Conservation (phyloP, 768 basidiomycete species). For the Auriscalpium vulgare region DNA sequence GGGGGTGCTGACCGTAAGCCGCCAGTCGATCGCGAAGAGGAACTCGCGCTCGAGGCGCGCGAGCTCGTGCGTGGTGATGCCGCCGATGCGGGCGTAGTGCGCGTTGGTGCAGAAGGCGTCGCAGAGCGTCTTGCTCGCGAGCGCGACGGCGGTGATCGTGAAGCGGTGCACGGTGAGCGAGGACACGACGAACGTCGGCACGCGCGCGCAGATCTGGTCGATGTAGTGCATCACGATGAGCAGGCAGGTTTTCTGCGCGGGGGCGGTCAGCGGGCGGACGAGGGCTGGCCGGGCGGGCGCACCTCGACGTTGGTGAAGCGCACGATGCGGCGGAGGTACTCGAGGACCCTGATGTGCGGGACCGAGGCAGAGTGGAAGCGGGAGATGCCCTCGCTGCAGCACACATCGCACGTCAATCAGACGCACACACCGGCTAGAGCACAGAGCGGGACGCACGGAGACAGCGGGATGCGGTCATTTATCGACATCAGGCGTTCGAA, state of each 20-base stretch:
- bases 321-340: slow-evolving; percentile 92
- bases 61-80: slow-evolving; percentile 84
- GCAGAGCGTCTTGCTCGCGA: slow-evolving; percentile 90
- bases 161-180: slow-evolving; percentile 98
- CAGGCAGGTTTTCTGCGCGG: slow-evolving; percentile 61
- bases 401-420: slow-evolving; percentile 14
- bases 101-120: slow-evolving; percentile 94
- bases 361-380: slow-evolving; percentile 94
- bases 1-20: slow-evolving; percentile 66
- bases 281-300: slow-evolving; percentile 16
- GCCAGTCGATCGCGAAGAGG: slow-evolving; percentile 87
- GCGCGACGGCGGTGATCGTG: slow-evolving; percentile 87
- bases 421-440: slow-evolving; percentile 8
- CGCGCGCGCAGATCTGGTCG: slow-evolving; percentile 85
- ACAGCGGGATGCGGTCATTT: slow-evolving; percentile 93
- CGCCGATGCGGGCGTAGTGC: slow-evolving; percentile 94
- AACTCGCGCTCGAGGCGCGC: slow-evolving; percentile 95
- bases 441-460: slow-evolving; percentile 41
- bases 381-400: slow-evolving; percentile 73
- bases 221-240: slow-evolving; percentile 83
- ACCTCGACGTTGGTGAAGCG: slow-evolving; percentile 96
- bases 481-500: slow-evolving; percentile 88
- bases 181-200: slow-evolving; percentile 85
- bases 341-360: slow-evolving; percentile 80
- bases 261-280: slow-evolving; percentile 4